phyloP scores from a whole-genome alignment of 139 green algal species.

The Astrephomene gubernaculifera region DNA sequence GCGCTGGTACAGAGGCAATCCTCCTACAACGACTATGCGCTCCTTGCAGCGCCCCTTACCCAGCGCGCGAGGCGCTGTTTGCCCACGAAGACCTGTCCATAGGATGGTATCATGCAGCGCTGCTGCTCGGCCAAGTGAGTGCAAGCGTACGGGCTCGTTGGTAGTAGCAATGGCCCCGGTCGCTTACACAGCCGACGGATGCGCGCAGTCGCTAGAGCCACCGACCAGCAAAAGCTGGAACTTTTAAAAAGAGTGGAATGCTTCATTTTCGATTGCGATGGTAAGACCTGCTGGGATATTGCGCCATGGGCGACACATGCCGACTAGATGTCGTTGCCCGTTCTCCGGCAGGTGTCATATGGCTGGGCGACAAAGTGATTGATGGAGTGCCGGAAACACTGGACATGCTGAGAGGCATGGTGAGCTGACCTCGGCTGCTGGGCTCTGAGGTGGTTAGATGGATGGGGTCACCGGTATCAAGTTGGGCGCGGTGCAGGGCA shows the following conservation, averaged over 20 bases:
- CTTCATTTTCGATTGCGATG: conserved; percentile 99
- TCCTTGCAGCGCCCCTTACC: conserved; percentile 1
- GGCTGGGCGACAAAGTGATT: conserved; percentile 97
- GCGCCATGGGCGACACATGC: not conserved
- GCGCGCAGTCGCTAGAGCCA: conserved; percentile 54
- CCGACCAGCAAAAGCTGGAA: conserved; percentile 73
- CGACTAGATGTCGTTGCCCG: not conserved
- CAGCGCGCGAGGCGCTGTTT: not conserved
- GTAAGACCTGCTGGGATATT: too few relatives aligned
- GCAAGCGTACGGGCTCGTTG: not conserved
- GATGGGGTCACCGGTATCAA: too few relatives aligned
- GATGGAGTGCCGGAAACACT: conserved; percentile 97
- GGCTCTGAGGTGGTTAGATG: too few relatives aligned
- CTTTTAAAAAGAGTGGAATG: conserved; percentile 92
- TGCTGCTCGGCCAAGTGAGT: conserved; percentile 18
- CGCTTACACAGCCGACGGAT: not conserved
- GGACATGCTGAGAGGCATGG: conserved; percentile 87
- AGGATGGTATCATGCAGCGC: conserved; percentile 12
- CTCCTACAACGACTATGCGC: conserved; percentile 28
- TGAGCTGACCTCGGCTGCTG: too few relatives aligned
- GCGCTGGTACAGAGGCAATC: too few relatives aligned
- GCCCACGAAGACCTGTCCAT: conserved; percentile 10
- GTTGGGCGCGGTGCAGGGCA: too few relatives aligned
- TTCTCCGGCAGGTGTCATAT: conserved; percentile 89
- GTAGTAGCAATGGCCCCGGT: not conserved